Evolutionary conservation across 2,329 filamentous ascomycete genomes (phyloP), one percentile per base, ranked within the genome.

Genomic region (Teratosphaeriaceae sp.): DNA sequence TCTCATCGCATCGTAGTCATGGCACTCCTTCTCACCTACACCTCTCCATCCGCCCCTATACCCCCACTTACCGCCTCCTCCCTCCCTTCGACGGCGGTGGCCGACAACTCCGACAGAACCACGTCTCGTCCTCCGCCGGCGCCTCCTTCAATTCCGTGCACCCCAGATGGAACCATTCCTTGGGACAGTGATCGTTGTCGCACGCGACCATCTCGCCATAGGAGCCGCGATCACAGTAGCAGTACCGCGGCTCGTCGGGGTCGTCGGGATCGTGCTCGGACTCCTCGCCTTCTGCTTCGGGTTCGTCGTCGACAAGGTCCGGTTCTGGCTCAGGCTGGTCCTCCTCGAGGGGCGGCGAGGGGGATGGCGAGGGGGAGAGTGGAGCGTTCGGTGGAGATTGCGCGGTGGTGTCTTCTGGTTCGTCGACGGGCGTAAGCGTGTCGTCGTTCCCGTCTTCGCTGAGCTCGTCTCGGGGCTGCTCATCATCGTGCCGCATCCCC

Each of bases 131-230:
- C 46, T 75, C 74, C 37, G 69, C 68, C 1, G 79, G 79, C 51
- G 79, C 74, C 52, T 75, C 73, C 33, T 72, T 76, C 54, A 83
- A 65, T 16, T 77, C 75, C 40, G 81, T 77, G 53, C 79, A 83
- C 30, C 72, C 75, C 60, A 80, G 72, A 67, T 83, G 79, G 61
- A 83, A 83, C 79, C 79, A 83, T 58, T 83, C 78, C 49, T 76
- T 74, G 11, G 74, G 72, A 63, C 79, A 83, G 44, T 71, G 67
- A 27, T 79, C 76, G 57, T 82, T 82, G 59, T 83, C 79, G 55
- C 79, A 83, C 11, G 77, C 79, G 30, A 83, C 75, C 79, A 83
- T 83, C 55, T 80, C 76, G 15, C 79, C 79, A 56, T 80, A 81
- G 49, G 73, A 78, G 27, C 81, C 78, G 49, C 76, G 75, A 38